phyloP scores from a whole-genome alignment of 192 early-diverging fungal genomes.

The Coemansia sp. region DNA sequence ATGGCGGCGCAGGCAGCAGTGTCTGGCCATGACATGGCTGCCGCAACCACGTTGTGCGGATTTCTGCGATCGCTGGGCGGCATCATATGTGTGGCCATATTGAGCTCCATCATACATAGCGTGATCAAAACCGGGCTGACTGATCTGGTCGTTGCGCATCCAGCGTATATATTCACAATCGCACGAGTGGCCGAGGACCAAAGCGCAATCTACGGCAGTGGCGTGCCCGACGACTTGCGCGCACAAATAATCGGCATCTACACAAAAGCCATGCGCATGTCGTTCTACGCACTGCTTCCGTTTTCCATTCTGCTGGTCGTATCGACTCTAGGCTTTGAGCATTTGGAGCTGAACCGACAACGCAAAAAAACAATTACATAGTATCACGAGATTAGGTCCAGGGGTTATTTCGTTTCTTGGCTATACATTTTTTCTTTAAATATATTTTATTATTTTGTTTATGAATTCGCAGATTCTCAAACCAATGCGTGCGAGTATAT shows the following conservation, averaged over 20 bases:
- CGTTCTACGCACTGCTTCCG: constrained; percentile 57
- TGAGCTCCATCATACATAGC: constrained; percentile 50
- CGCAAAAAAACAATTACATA: constrained; percentile 39
- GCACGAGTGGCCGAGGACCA: constrained; percentile 55
- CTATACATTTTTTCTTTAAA: constrained; percentile 4
- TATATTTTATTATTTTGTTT: not conserved
- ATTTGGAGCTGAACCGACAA: constrained; percentile 36
- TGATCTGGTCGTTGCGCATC: constrained; percentile 36
- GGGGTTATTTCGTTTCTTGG: not conserved
- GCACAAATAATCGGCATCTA: constrained; percentile 44
- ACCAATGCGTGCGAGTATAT: not conserved
- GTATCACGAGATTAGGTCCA: constrained; percentile 3
- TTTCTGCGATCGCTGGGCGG: constrained; percentile 56
- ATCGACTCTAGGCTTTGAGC: constrained; percentile 29
- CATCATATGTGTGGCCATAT: constrained; percentile 43
- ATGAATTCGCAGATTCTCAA: not conserved
- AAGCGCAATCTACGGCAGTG: constrained; percentile 31
- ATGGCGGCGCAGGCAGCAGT: constrained; percentile 73
- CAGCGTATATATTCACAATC: constrained; percentile 32
- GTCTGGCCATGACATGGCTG: constrained; percentile 61
- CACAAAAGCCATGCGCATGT: constrained; percentile 49
- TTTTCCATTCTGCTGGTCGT: constrained; percentile 38
- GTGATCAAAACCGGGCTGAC: constrained; percentile 37
- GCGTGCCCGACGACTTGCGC: constrained; percentile 38
- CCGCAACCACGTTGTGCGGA: constrained; percentile 66